These are phyloP conservation scores for Phyllostachys edulis DNA, from an alignment of 176 grass and related monocot species.

Conservation along the genomic window DNA sequence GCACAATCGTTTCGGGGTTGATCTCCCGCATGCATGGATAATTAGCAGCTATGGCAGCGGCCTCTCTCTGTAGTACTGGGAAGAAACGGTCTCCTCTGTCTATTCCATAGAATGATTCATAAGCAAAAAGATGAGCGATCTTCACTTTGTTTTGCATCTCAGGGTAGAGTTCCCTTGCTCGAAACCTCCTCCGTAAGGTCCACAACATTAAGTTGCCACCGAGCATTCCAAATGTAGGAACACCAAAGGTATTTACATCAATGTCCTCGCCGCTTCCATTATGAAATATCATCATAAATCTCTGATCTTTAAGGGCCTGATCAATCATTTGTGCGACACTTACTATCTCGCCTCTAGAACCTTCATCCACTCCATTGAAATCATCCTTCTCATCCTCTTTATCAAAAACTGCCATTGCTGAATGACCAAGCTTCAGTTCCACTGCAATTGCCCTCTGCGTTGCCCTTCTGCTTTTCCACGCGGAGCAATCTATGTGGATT, in stretches of 20 bases:
- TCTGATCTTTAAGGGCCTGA: neutral
- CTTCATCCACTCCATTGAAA: neutral
- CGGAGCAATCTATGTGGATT: conserved; percentile 13
- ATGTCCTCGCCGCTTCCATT: conserved; percentile 8
- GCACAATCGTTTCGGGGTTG: fast-evolving
- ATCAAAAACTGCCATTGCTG: neutral
- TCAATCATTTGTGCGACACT: neutral
- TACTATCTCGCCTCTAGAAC: neutral
- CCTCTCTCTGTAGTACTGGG: neutral
- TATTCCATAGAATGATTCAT: neutral
- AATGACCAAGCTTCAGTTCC: neutral
- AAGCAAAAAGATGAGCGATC: neutral
- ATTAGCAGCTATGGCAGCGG: neutral
- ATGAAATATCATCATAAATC: conserved; percentile 17
- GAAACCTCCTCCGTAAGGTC: neutral
- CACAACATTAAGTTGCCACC: neutral
- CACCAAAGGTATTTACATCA: neutral
- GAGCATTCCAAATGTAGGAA: neutral
- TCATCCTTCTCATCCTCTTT: conserved; percentile 14
- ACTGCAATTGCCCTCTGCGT: neutral
- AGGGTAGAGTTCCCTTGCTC: neutral
- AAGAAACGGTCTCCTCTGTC: neutral
- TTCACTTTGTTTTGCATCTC: neutral
- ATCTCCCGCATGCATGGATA: neutral
- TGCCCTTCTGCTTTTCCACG: neutral